Base-by-base conservation (phyloP, 352 stramenopile genomes). In the Globisporangium recalcitrans region DNA sequence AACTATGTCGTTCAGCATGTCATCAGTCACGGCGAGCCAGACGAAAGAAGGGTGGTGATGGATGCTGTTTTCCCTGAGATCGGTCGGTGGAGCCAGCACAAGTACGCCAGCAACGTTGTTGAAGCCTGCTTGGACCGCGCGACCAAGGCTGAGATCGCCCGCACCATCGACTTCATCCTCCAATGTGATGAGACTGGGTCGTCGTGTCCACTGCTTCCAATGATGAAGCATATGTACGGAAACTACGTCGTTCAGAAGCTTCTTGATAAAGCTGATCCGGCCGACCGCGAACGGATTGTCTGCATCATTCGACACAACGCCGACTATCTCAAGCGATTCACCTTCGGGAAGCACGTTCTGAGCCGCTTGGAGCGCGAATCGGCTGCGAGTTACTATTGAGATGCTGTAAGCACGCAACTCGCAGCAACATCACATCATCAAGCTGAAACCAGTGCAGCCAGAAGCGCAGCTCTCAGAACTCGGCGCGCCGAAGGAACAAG, bases 1-100 rank as follows among this genome's bases (percentile, higher is more conserved):
- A 99, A 99, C 77, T 99, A 99, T 67, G 97, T 99, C 7, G 98
- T 99, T 61, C 97, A 99, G 71, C 96, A 99, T 65, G 93, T 99
- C 16, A 90, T 99, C 55, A 86, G 96, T 59, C 96, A 98, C 67
- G 96, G 97, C 38, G 84, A 95, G 40, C 69, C 68, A 3, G 70
- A 90, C n/a, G 83, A 97, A 52, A 80, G 84, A 22, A 67, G 81
- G 32, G 73, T 89, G 16, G 74, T 98, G 19, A 95, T 96, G 72
- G 71, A 90, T 63, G 76, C 85, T 34, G 85, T 98, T 32, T 78
- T 92, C 44, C 80, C 81, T 7, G 87, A 97, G 14, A 83, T 98
- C 16, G 70, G 91, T 16, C 82, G 87, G 52, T 98, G 93, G 78
- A 97, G 88, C 42, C 80, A 95, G 58, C 94, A 98, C 81, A 98